phyloP scores from a whole-genome alignment of 306 rosid genomes.

The Cyamopsis tetragonoloba region DNA sequence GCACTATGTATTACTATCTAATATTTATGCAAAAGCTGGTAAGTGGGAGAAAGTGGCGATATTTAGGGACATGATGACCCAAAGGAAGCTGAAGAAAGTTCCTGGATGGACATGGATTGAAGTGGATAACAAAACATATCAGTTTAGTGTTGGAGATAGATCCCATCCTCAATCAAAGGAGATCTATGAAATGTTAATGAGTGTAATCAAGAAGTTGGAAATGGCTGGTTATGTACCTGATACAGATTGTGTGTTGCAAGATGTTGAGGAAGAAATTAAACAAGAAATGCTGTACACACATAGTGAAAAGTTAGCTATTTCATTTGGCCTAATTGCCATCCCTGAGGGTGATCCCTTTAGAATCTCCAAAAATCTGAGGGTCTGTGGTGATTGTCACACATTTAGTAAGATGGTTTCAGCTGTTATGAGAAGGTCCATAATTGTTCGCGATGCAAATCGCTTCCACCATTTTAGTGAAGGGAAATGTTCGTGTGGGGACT shows the following conservation, averaged over 20 bases:
- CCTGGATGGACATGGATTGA: constrained; percentile 84
- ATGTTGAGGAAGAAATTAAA: constrained; percentile 77
- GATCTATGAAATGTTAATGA: constrained; percentile 45
- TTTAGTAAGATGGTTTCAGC: constrained; percentile 65
- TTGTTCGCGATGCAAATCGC: constrained; percentile 63
- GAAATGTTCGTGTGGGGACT: constrained; percentile 68
- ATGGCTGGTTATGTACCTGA: constrained; percentile 63
- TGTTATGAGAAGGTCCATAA: constrained; percentile 43
- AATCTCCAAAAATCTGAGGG: constrained; percentile 71
- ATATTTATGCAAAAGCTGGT: constrained; percentile 72
- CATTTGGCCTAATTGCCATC: constrained; percentile 61
- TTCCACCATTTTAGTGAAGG: constrained; percentile 79
- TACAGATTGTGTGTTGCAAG: constrained; percentile 65
- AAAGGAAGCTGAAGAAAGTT: constrained; percentile 57
- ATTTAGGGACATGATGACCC: constrained; percentile 54
- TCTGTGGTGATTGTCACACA: constrained; percentile 83
- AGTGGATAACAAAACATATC: constrained; percentile 45
- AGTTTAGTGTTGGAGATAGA: constrained; percentile 61
- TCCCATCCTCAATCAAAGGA: constrained; percentile 58
- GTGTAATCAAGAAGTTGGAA: constrained; percentile 51
- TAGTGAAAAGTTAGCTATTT: constrained; percentile 75
- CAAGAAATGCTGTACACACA: constrained; percentile 56
- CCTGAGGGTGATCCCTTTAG: constrained; percentile 49
- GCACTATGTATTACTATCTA: constrained; percentile 68
- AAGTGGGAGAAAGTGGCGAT: constrained; percentile 68